Percentiles rank a stretch among this genome's conserved stretches.
phyloP scores from a whole-genome alignment of 2,329 filamentous ascomycete genomes.

The Lecanicillium sp. region DNA sequence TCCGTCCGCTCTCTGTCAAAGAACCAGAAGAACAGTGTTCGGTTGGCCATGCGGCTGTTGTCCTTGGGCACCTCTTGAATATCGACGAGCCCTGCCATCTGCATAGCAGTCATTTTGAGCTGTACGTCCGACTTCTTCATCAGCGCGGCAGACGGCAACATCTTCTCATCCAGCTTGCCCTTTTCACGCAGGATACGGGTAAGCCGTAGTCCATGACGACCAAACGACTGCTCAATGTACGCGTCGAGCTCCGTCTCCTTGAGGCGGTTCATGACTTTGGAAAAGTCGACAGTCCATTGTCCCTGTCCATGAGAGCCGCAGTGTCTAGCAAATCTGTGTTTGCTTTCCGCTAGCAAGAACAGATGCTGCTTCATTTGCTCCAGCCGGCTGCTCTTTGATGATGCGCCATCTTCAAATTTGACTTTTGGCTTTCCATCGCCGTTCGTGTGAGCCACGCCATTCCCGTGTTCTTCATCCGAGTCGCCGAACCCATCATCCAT shows the following conservation, averaged over 20 bases:
- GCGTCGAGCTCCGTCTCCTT: constrained; percentile 75
- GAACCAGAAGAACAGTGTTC: constrained; percentile 88
- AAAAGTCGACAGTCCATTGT: constrained; percentile 81
- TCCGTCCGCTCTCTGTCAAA: constrained; percentile 72
- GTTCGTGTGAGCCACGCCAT: constrained; percentile 30
- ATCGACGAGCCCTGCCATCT: constrained; percentile 79
- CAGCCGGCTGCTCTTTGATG: constrained; percentile 40
- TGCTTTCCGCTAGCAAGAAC: constrained; percentile 64
- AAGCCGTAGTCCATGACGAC: constrained; percentile 71
- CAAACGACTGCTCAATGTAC: constrained; percentile 72
- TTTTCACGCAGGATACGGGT: constrained; percentile 77
- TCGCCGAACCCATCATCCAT: constrained; percentile 21
- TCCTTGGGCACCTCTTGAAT: constrained; percentile 93
- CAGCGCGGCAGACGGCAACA: constrained; percentile 71
- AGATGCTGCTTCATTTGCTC: constrained; percentile 66
- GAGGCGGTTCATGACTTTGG: constrained; percentile 62
- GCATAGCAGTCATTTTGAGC: constrained; percentile 76
- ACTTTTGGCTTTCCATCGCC: constrained; percentile 37
- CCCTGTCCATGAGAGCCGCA: constrained; percentile 57
- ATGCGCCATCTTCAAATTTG: constrained; percentile 44
- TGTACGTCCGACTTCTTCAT: constrained; percentile 83
- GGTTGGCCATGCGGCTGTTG: constrained; percentile 69
- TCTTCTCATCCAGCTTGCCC: constrained; percentile 93
- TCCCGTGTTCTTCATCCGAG: constrained; percentile 32
- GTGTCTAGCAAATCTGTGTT: constrained; percentile 61